Base-by-base conservation (phyloP, 2,329 filamentous ascomycete species). In the Akanthomyces uredinophilus region DNA sequence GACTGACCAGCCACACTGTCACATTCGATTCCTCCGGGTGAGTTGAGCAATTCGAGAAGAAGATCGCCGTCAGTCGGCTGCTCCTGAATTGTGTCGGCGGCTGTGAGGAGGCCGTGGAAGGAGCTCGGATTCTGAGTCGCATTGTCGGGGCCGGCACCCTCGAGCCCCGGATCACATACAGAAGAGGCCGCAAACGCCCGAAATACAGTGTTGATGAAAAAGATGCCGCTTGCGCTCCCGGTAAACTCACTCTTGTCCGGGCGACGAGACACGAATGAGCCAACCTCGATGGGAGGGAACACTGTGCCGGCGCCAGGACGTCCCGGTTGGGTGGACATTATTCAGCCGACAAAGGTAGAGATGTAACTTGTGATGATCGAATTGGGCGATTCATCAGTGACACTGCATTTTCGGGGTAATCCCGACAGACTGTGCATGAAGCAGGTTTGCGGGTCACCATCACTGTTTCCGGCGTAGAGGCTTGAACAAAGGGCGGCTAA, bases 151-250 rank as follows among this genome's bases (percentile, higher is more conserved):
- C 65, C 55, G 50, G 70, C 52, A 11, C 22, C 22, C 20, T 37
- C 18, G 14, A 55, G 6, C 52, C 22, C 52, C 3, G 43, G n/a
- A 6, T 35, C 27, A 24, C 18, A 22, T 20, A 29, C 69, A 32
- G 74, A 66, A 7, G 72, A 70, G 22, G 70, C 68, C 6, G 77
- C 76, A 67, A 83, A 83, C n/a, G 80, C 79, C 37, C 77, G 75
- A 47, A 78, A 78, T 61, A 83, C 81, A 1, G 81, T 83, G 63
- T 83, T 81, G 66, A 80, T 75, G 68, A 83, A 83, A 69, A 78
- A 83, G 50, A 83, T 78, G 4, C 81, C 81, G 46, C 77, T 81
- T 14, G 79, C 79, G 66, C 78, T 81, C 29, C 81, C 81, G 35
- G 83, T 78, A 66, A 82, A 83, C 59, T 81, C 75, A 56, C 79